Conservation (phyloP, 2,329 filamentous ascomycete species). For the Zymoseptoria passerinii region DNA sequence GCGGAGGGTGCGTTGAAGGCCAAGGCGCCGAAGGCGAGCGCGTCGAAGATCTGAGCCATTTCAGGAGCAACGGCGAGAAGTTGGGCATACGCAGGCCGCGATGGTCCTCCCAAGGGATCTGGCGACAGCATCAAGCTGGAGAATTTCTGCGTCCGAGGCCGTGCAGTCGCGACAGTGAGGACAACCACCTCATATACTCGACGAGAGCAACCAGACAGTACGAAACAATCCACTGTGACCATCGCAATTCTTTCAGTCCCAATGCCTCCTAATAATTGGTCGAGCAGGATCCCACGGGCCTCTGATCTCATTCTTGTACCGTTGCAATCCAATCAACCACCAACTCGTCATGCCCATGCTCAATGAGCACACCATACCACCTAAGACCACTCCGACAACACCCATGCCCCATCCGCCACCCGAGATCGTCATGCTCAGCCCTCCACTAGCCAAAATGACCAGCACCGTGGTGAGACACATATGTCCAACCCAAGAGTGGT, state of each 20-base stretch:
- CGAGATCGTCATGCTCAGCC: slow-evolving; percentile 56
- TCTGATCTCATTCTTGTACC: slow-evolving; percentile 98
- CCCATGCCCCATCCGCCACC: slow-evolving; percentile 48
- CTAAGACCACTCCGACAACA: slow-evolving; percentile 66
- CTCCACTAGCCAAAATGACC: slow-evolving; percentile 70
- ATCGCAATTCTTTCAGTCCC: slow-evolving; percentile 6
- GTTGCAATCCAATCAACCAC: slow-evolving; percentile 95
- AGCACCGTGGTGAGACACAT: slow-evolving; percentile 65
- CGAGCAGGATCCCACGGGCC: slow-evolving; percentile 95
- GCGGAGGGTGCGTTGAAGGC: background rate
- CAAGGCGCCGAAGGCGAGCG: too few relatives aligned
- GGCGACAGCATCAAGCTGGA: too few relatives aligned
- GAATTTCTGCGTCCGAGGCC: too few relatives aligned
- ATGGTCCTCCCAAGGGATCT: background rate
- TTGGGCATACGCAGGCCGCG: background rate
- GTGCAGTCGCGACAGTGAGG: too few relatives aligned
- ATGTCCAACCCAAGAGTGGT: slow-evolving; percentile 75
- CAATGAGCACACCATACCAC: slow-evolving; percentile 63
- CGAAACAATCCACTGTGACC: background rate
- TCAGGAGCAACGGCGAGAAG: background rate
- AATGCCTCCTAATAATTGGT: slow-evolving; percentile 60
- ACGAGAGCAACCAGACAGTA: background rate
- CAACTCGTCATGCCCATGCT: slow-evolving; percentile 91
- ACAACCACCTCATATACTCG: background rate
- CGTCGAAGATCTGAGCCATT: too few relatives aligned